Base-by-base conservation (phyloP, 768 basidiomycete species). In the Amanita rubescens region DNA sequence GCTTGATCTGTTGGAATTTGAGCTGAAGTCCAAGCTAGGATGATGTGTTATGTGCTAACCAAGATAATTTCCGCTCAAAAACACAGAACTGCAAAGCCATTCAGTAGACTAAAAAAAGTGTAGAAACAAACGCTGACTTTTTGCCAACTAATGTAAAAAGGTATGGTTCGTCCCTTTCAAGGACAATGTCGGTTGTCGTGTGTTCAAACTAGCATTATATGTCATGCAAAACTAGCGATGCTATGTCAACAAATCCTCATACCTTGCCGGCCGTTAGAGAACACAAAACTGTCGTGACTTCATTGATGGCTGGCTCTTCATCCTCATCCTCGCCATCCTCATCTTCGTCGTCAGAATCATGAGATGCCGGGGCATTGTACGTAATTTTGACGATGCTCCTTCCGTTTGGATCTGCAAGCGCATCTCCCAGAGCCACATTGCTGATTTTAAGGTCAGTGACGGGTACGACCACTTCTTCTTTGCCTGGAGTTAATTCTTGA, bases 21-120 rank as follows among this genome's bases (percentile, higher is more conserved):
- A 46, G 39, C 48, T 52, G 17, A 49, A 34, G 3, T 43, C 17
- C 41, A 45, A 46, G 57, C 19, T 19, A n/a, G n/a, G n/a, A 49
- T 15, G 52, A 14, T 15, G 2, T 30, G 20, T 35, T 44, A 39
- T 32, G 19, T 52, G 33, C 50, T 48, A 67, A 87, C 87, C 81
- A 65, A 94, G 80, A 68, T 91, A 93, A 69, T 93, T 91, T 51
- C 92, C 91, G 57, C 84, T 82, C 56, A 94, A 69, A 69, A 90
- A 82, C 46, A 93, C 75, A 46, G 84, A 71, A 66, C 86, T 90
- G 52, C 3, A 6, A 50, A 51, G 24, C 12, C 27, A 55, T 25
- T 54, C 57, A 61, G 59, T 53, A 43, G 41, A 55, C 19, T 15
- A 2, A 17, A 24, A 35, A 52, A 19, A 14, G 17, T 17, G 39